phyloP scores from a whole-genome alignment of 2,329 filamentous ascomycete genomes.

The Septoria petroselini region DNA sequence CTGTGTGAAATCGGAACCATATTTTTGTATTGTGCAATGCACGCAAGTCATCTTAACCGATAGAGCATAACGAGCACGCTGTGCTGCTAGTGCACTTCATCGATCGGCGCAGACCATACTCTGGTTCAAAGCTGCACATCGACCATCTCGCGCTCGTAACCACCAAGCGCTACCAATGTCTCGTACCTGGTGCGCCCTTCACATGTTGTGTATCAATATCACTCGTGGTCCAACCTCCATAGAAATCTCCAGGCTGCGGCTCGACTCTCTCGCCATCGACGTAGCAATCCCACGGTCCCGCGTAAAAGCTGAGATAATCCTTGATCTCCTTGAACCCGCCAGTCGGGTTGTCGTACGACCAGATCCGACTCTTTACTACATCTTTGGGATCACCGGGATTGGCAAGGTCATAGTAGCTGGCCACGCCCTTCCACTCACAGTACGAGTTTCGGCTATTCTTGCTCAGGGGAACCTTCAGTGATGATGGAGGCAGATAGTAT shows the following conservation, averaged over 20 bases:
- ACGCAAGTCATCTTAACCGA: too few species aligned
- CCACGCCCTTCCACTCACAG: slow-evolving; percentile 62
- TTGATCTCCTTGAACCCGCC: slow-evolving; percentile 53
- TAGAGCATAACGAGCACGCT: too few species aligned
- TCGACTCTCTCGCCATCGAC: slow-evolving; percentile 60
- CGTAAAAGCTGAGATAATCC: slow-evolving; percentile 59
- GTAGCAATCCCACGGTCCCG: slow-evolving; percentile 60
- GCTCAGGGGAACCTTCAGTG: slow-evolving; percentile 49
- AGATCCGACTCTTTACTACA: slow-evolving; percentile 53
- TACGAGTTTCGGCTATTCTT: slow-evolving; percentile 49
- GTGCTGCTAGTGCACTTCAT: too few species aligned
- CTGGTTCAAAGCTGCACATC: neutral
- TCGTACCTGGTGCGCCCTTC: slow-evolving; percentile 47
- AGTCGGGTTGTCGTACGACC: slow-evolving; percentile 58
- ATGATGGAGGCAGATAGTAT: slow-evolving; percentile 58
- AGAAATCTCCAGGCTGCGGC: slow-evolving; percentile 61
- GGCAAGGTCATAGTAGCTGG: slow-evolving; percentile 56
- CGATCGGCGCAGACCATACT: too few species aligned
- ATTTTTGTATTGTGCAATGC: too few species aligned
- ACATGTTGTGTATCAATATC: slow-evolving; percentile 54
- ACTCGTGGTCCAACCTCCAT: slow-evolving; percentile 62
- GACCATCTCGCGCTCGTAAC: neutral
- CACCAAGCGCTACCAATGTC: slow-evolving; percentile 29
- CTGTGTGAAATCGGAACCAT: too few species aligned
- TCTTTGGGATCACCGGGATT: slow-evolving; percentile 41